Base-by-base conservation (phyloP, 805 yeast species). In the Pichia nanzhaoensis region DNA sequence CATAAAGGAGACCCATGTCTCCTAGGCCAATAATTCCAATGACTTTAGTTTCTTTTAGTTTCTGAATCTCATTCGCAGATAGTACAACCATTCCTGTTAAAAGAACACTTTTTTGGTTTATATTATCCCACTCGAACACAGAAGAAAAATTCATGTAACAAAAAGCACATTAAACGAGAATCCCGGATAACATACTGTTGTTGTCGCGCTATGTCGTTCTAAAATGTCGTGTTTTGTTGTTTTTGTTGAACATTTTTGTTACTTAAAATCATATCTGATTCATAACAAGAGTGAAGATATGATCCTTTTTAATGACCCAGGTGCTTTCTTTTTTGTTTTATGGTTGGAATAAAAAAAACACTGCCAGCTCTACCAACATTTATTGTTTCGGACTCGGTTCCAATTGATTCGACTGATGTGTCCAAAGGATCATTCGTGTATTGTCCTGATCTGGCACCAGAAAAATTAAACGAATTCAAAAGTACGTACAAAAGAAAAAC, bases 1-100 rank as follows among this genome's bases (percentile, higher is more conserved):
- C 97, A 58, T 93, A 93, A 55, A 93, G 66, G 32, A 77, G 67
- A 7, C 99, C 99, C 99, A 93, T 93, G 62, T 91, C 98, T 27
- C 99, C 99, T 31, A 91, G 74, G 3, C 99, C 99, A 48, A 93
- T 90, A 51, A 93, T 84, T 2, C 99, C 99, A 38, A 93, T 75
- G 18, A 70, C 70, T 59, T 82, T 83, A 18, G 68, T 51, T 13
- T 44, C 37, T 28, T 63, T 48, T 20, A 54, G 47, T 21, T 46
- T 34, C 18, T 47, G 44, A 4, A 59, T 53, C 22, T 49, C 46
- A 3, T 39, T 47, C 1, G 32, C 46, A 17, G 54, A 37, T n/a
- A 50, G 42, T 9, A 58, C 49, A 14, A 47, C 44, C 54, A 50
- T 56, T 22, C 10, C 28, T 7, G 10, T 7, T 10, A 24, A 10